Base-by-base conservation (phyloP, 768 basidiomycete species). In the Mrakia gelida region DNA sequence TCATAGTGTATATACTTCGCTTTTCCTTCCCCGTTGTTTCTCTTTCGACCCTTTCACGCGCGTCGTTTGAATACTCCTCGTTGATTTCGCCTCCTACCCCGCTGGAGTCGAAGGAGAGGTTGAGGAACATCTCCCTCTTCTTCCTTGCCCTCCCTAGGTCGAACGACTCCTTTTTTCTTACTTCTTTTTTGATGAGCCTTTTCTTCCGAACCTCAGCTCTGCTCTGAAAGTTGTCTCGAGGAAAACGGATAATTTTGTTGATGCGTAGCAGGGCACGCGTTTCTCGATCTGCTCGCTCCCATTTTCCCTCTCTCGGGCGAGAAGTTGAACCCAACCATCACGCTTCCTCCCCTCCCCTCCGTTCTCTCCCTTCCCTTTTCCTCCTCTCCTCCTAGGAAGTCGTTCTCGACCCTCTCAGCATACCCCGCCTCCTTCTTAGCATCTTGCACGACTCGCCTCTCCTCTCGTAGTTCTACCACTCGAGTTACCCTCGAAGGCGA, bases 111-210 rank as follows among this genome's bases (percentile, higher is more conserved):
- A 34, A 34, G n/a, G n/a, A 21, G n/a, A 16, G 62, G n/a, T 21
- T 21, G 49, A 52, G 49, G 16, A 38, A 52, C 49, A 52, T 52
- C 49, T 52, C 49, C 18, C 18, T 21, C 61, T 21, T 62, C 7
- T 30, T 21, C 4, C 61, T 62, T 10, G 61, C 61, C 45, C 45
- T 62, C n/a, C 61, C n/a, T 28, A 11, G 10, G n/a, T 62, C 49
- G 49, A 52, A 52, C 49, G 16, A 21, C 61, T 28, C n/a, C 3
- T 30, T n/a, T 62, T 32, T 28, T 18, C 9, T 13, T 32, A 0
- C 13, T 30, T 62, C 61, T 62, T 62, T 32, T 67, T 67, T 38
- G 65, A 67, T 67, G 65, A 67, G n/a, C 30, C 38, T 67, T 30
- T n/a, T 15, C 0, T 41, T 38, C 11, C n/a, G 7, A 3, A 1